These are phyloP conservation scores for Coniferiporia weirii DNA, from an alignment of 1,284 basidiomycete genomes.

Conservation along the genomic window DNA sequence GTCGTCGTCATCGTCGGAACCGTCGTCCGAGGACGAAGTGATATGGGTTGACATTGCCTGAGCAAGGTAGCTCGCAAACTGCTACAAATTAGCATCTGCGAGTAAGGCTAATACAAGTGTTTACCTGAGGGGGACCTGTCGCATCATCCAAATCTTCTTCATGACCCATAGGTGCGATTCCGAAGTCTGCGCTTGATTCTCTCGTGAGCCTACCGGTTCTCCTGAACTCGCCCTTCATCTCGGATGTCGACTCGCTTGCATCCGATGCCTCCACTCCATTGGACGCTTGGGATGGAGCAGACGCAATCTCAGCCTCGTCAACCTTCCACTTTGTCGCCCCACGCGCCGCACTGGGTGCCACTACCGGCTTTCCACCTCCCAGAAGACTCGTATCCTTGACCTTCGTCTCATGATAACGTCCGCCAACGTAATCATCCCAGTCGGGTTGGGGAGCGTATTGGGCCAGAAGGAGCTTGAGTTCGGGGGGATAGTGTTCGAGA, in stretches of 20 bases:
- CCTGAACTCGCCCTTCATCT: conserved; percentile 53
- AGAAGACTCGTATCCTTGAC: conserved; percentile 73
- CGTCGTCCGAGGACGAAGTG: conserved; percentile 40
- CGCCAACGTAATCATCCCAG: conserved; percentile 86
- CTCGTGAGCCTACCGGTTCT: conserved; percentile 41
- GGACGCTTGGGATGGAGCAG: conserved; percentile 23
- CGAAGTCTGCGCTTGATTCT: conserved; percentile 64
- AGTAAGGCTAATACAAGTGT: neutral
- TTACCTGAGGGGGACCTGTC: conserved; percentile 46
- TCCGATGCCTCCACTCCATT: conserved; percentile 23
- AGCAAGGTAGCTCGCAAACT: conserved; percentile 73
- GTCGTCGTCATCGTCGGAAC: conserved; percentile 60
- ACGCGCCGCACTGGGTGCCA: conserved; percentile 37
- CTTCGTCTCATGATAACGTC: conserved; percentile 82
- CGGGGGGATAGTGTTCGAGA: conserved; percentile 80
- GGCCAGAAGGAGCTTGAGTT: conserved; percentile 62
- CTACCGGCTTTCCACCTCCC: conserved; percentile 75
- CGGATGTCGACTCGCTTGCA: conserved; percentile 20
- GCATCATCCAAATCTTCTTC: conserved; percentile 40
- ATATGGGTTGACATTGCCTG: conserved; percentile 65
- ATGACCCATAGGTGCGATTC: conserved; percentile 46
- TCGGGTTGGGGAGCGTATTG: conserved; percentile 69
- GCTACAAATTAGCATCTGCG: conserved; percentile 1
- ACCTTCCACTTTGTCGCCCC: conserved; percentile 56
- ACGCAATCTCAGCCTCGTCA: conserved; percentile 54